Base-by-base conservation (phyloP, 805 yeast species). In the Candida yuanshanica region DNA sequence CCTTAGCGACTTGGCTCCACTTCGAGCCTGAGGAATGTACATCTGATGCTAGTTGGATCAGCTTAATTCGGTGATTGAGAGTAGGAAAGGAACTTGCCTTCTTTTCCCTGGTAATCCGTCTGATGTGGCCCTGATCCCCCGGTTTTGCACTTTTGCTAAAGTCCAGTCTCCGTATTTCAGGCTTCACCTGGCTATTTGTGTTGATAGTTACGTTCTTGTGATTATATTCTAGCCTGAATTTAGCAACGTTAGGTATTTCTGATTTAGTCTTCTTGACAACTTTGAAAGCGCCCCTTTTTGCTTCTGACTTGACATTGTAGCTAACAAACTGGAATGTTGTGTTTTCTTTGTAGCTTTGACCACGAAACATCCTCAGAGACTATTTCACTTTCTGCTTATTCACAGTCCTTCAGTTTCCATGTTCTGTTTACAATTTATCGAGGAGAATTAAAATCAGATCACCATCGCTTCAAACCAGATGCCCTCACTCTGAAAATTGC, bases 321-420 rank as follows among this genome's bases (percentile, higher is more conserved):
- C 37, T 43, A 5, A 36, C 36, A 29, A 42, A 42, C 27, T 38
- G 29, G 16, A 42, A 32, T 13, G 27, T 33, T 18, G 37, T 36
- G n/a, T 26, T 27, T 11, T 26, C 37, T 16, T 26, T n/a, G 14
- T 33, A 20, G 25, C 27, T 27, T 26, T 41, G 34, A 2, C 39
- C 40, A 14, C 29, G 24, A 7, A 33, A 33, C 40, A 41, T 35
- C 3, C 14, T 23, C 4, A 4, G 8, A 5, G n/a, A n/a, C n/a
- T n/a, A n/a, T n/a, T n/a, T n/a, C n/a, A n/a, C n/a, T n/a, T n/a
- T n/a, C n/a, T n/a, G n/a, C n/a, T n/a, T n/a, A n/a, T n/a, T n/a
- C n/a, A n/a, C n/a, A n/a, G n/a, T n/a, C n/a, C n/a, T n/a, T n/a
- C n/a, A n/a, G n/a, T n/a, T n/a, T n/a, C n/a, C n/a, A n/a, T n/a